Conservation (phyloP, 257 asterid species). For the Fraxinus quadrangulata region DNA sequence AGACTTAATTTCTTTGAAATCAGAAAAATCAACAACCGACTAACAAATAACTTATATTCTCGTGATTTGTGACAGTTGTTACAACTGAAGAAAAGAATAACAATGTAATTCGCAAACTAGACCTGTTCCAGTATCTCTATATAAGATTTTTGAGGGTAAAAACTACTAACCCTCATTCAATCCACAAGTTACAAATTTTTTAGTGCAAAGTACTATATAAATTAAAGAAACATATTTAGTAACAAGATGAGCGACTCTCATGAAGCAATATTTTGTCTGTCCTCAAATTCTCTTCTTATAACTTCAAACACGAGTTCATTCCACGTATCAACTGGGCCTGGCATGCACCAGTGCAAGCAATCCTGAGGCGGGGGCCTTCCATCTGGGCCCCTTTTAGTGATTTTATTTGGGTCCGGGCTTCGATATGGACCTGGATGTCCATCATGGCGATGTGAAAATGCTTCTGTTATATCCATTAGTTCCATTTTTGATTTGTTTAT, state of each 20-base stretch:
- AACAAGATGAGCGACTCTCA: constrained; percentile 26
- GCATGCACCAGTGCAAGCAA: constrained; percentile 99
- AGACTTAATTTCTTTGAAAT: neutral
- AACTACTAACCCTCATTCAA: constrained; percentile 21
- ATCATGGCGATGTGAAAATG: constrained; percentile 75
- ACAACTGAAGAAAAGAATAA: constrained; percentile 18
- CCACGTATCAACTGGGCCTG: constrained; percentile 99
- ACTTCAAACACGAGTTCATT: constrained; percentile 75
- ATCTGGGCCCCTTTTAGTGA: constrained; percentile 79
- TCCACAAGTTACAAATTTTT: constrained; percentile 24
- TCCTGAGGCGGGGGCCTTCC: constrained; percentile 98
- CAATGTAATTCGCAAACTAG: constrained; percentile 21
- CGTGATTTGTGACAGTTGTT: neutral
- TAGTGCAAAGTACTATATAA: neutral
- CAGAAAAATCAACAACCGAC: neutral
- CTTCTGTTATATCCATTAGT: constrained; percentile 78
- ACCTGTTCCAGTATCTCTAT: constrained; percentile 24
- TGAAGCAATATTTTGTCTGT: constrained; percentile 24
- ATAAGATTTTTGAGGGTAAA: constrained; percentile 12
- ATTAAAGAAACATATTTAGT: constrained; percentile 13
- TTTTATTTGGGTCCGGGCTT: constrained; percentile 83
- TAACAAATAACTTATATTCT: constrained; percentile 8
- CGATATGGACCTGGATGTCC: constrained; percentile 98
- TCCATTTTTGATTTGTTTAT: constrained; percentile 62
- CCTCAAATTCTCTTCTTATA: constrained; percentile 58